Evolutionary conservation across 2,329 filamentous ascomycete genomes (phyloP), one percentile per base, ranked within the genome.

Genomic region (Colletotrichum simmondsii): DNA sequence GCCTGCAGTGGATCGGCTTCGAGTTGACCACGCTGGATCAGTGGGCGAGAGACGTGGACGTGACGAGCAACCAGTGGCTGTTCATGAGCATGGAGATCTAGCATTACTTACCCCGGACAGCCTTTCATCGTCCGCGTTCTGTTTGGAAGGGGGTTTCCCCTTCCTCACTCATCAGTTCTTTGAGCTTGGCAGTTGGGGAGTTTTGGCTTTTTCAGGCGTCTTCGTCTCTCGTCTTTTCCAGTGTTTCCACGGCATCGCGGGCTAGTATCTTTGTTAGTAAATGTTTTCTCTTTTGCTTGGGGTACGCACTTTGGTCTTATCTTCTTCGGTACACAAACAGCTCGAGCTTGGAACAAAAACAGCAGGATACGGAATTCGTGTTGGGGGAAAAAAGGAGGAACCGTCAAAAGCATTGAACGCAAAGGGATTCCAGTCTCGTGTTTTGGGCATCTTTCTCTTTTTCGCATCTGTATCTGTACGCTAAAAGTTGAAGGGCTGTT

Each of bases 1-100:
- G 95, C 78, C 89, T 98, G 64, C 94, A 95, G 81, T 98, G 95
- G 95, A 95, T 97, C 75, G 95, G 95, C 68, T 98, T 98, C 80
- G 93, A 94, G 80, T 89, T 96, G 76, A 92, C 91, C 62, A 96
- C 94, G 28, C 87, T 98, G 56, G 92, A 95, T 77, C 89, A 91
- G 77, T 98, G 95, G 92, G 89, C 90, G 19, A 85, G 87, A 58
- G 86, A 87, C 52, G 81, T 88, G 67, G 90, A 93, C 75, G 88
- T 92, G 65, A 91, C 93, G 63, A 97, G 95, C 84, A 85, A 91
- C 65, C 88, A 88, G 78, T 98, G 95, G 95, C 83, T 98, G 72
- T 95, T 97, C 81, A 91, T 98, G 87, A 92, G 92, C 75, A 97
- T 97, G 91, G 95, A 98, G 81, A 86, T 96, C 71, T 97, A 88